phyloP scores from a whole-genome alignment of 805 yeast species.

The Grigorovia transvaalensis region DNA sequence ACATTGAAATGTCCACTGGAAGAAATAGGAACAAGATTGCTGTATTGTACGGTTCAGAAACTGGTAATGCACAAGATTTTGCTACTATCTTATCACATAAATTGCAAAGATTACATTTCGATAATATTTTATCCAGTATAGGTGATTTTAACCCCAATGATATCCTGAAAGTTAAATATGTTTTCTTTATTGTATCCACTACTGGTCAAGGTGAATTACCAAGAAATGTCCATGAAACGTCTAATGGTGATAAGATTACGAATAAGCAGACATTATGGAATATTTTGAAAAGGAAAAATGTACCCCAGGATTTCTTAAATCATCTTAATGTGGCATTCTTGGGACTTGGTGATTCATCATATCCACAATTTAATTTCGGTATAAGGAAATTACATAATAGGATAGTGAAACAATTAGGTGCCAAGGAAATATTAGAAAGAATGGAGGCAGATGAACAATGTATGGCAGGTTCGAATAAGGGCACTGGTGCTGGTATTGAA shows the following conservation, averaged over 20 bases:
- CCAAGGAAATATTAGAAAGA: slow-evolving; percentile 54
- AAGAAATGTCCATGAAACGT: slow-evolving; percentile 45
- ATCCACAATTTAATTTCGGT: slow-evolving; percentile 84
- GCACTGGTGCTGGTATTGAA: slow-evolving; percentile 41
- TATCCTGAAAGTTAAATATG: slow-evolving; percentile 38
- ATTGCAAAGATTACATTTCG: slow-evolving; percentile 44
- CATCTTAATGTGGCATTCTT: slow-evolving; percentile 60
- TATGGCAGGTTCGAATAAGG: slow-evolving; percentile 44
- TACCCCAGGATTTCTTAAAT: slow-evolving; percentile 50
- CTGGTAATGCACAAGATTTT: slow-evolving; percentile 83
- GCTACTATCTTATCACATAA: slow-evolving; percentile 53
- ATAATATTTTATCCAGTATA: slow-evolving; percentile 39
- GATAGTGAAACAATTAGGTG: slow-evolving; percentile 66
- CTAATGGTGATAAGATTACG: slow-evolving; percentile 7
- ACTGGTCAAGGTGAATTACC: slow-evolving; percentile 96
- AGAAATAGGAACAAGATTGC: slow-evolving; percentile 30
- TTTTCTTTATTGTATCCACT: slow-evolving; percentile 58
- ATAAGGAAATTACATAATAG: slow-evolving; percentile 72
- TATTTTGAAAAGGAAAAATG: slow-evolving; percentile 54
- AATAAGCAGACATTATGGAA: slow-evolving; percentile 45
- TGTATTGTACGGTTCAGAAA: slow-evolving; percentile 81
- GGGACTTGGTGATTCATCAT: slow-evolving; percentile 91
- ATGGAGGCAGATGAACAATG: slow-evolving; percentile 87
- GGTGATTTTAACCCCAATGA: slow-evolving; percentile 51
- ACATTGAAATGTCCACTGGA: neutral